phyloP scores from a whole-genome alignment of 2,329 filamentous ascomycete genomes.

The Sporothrix humicola region DNA sequence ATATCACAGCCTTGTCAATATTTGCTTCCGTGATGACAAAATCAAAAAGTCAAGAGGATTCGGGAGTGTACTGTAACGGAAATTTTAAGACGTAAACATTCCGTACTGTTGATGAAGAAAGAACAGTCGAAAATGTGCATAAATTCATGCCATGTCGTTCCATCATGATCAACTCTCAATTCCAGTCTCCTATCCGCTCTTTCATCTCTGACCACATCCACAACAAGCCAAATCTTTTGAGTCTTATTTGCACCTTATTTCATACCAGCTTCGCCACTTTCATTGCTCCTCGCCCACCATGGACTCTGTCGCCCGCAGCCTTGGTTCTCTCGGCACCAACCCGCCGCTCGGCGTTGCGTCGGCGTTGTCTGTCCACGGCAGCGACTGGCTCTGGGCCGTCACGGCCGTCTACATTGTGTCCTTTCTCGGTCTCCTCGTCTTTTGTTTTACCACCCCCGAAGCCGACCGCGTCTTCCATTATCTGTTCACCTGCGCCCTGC shows the following conservation, averaged over 20 bases:
- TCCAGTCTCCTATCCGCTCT: background rate
- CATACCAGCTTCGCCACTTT: background rate
- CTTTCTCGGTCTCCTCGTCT: constrained; percentile 51
- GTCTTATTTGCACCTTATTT: background rate
- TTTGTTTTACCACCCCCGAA: constrained; percentile 51
- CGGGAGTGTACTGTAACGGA: background rate
- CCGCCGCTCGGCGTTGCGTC: constrained; percentile 49
- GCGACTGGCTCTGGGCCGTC: constrained; percentile 62
- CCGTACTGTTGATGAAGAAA: too few species aligned
- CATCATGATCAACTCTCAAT: background rate
- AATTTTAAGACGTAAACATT: too few species aligned
- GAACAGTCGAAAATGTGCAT: too few species aligned
- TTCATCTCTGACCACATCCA: background rate
- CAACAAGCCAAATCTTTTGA: background rate
- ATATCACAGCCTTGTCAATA: background rate
- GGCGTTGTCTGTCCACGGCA: constrained; percentile 52
- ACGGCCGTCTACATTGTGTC: constrained; percentile 54
- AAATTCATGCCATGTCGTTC: background rate
- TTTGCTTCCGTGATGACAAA: constrained; percentile 18
- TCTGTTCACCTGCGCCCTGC: constrained; percentile 56
- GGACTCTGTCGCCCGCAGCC: background rate
- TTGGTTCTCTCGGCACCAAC: constrained; percentile 52
- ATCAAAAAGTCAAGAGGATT: background rate
- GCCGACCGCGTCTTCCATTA: constrained; percentile 64
- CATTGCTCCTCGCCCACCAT: background rate